Base-by-base conservation (phyloP, 2,329 filamentous ascomycete genomes). In the Fusarium hostae region DNA sequence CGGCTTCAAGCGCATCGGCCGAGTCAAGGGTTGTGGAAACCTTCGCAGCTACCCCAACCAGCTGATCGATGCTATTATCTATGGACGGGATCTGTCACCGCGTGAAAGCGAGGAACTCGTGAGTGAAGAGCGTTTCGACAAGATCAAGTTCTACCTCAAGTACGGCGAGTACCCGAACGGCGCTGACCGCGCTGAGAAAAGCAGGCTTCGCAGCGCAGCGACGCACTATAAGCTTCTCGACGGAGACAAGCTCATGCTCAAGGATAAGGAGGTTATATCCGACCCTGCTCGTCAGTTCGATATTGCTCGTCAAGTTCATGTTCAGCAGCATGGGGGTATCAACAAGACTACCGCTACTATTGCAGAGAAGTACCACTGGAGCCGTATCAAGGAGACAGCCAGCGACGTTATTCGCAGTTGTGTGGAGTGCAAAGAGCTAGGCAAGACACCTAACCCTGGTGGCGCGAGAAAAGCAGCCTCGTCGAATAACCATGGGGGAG, bases 281-380 rank as follows among this genome's bases (percentile, higher is more conserved):
- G 95, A 98, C 80, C 94, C 94, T 16, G 90, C 92, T 76, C 89
- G 90, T 72, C 96, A 99, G 84, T 97, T 97, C 80, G 93, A 96
- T 66, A 96, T 98, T 75, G 94, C 95, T 16, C 87, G 92, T 48
- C 86, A 87, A 63, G 87, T 95, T 40, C 96, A 99, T 81, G 86
- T 90, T 63, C 81, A 84, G 61, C 87, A 91, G 44, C 96, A 99
- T 79, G 94, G 92, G 10, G 96, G 96, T 56, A 98, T 98, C 86
- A 99, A 99, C 86, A 98, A 98, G 84, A 98, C 95, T 1, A 98
- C 95, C 2, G 95, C 95, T 24, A 92, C 91, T 24, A 97, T 99
- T 77, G 94, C 95, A 15, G 94, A 98, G 79, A 92, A 92, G 78
- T 98, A 95, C 79, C 96, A 98, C 82, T 99, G 96, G 96, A 95